Percentiles rank a stretch among this genome's conserved stretches.
These are phyloP conservation scores for Linnemannia zychae DNA, from an alignment of 192 early-diverging fungal genomes.

Conservation along the genomic window DNA sequence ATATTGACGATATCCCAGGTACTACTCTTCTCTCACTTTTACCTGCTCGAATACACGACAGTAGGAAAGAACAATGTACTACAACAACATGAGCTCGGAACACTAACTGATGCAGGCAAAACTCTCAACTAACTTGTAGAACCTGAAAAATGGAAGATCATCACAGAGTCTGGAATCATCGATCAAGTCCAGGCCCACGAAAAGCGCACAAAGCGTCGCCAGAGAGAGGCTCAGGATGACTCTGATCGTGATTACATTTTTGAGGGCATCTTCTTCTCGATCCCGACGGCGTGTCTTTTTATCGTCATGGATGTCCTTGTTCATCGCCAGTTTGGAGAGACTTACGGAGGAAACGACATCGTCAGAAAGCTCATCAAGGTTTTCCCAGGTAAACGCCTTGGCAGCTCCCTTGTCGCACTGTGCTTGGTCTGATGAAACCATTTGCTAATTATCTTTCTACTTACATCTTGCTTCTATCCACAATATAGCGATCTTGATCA, in stretches of 20 bases:
- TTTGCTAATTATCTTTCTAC: not conserved
- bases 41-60: not conserved
- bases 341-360: conserved; percentile 29
- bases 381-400: conserved; percentile 35
- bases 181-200: conserved; percentile 17
- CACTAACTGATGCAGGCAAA: not conserved
- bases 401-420: not conserved
- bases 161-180: conserved; percentile 46
- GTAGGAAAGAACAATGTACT: not conserved
- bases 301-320: conserved; percentile 55
- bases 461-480: not conserved
- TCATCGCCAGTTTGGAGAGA: conserved; percentile 48
- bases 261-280: conserved; percentile 53
- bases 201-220: conserved; percentile 4
- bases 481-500: conserved; percentile 62
- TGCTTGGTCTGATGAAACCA: too few species aligned
- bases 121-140: conserved; percentile 1
- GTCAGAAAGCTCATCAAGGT: conserved; percentile 40
- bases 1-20: conserved; percentile 50
- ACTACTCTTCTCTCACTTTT: not conserved
- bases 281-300: conserved; percentile 53
- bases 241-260: conserved; percentile 42
- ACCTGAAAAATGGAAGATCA: conserved; percentile 52
- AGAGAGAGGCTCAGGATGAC: conserved; percentile 2
- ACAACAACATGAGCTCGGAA: not conserved